These are phyloP conservation scores for Naganishia friedmannii DNA, from an alignment of 768 basidiomycete genomes.

Conservation along the genomic window DNA sequence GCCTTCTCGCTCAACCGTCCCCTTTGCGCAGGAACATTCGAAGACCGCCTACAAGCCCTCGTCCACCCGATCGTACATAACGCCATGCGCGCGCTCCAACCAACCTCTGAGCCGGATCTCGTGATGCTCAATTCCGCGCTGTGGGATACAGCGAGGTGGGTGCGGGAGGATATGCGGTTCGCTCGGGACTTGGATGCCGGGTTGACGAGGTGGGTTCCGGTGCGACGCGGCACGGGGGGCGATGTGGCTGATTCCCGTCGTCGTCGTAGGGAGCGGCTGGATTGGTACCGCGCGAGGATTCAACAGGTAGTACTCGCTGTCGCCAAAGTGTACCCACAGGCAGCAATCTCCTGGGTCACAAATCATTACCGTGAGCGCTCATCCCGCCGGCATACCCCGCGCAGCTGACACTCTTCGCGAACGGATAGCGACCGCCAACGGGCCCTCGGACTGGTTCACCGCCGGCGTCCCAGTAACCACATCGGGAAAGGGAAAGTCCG, in stretches of 20 bases:
- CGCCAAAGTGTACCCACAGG: constrained; percentile 28
- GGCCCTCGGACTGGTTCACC: constrained; percentile 35
- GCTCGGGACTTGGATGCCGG: constrained; percentile 26
- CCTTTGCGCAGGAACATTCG: constrained; percentile 15
- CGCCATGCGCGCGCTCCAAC: too few relatives aligned
- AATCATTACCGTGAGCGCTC: constrained; percentile 40
- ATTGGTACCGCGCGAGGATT: constrained; percentile 33
- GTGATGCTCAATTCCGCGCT: constrained; percentile 32
- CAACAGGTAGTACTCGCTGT: constrained; percentile 20
- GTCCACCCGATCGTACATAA: constrained; percentile 24
- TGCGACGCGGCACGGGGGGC: too few relatives aligned
- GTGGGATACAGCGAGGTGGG: constrained; percentile 37
- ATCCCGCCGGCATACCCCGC: too few relatives aligned
- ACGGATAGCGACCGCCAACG: constrained; percentile 29
- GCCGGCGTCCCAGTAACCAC: not conserved
- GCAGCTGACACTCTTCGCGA: too few relatives aligned
- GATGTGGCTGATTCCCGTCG: too few relatives aligned
- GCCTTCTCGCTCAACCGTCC: too few relatives aligned
- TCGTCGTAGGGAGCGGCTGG: constrained; percentile 29
- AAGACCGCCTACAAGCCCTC: constrained; percentile 30
- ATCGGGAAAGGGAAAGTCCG: not conserved
- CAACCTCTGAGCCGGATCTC: too few relatives aligned
- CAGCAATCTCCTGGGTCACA: constrained; percentile 31
- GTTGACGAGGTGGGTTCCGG: constrained; percentile 31
- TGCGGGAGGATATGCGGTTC: constrained; percentile 33